These are phyloP conservation scores for Geotrichum restrictum DNA, from an alignment of 1,139 yeast species.

Conservation along the genomic window DNA sequence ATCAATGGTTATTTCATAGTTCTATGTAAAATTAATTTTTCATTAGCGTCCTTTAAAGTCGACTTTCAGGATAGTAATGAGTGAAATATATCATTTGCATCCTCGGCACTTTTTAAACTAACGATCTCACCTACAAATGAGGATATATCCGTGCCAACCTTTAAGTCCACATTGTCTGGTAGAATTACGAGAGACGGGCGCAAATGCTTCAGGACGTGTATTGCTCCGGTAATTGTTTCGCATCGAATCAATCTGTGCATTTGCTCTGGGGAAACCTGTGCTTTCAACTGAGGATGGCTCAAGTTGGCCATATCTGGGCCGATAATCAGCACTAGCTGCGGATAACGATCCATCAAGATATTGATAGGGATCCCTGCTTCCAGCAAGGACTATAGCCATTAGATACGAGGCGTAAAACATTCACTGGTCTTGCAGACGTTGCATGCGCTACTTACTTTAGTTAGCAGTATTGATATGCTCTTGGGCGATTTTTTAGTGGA, in stretches of 20 bases:
- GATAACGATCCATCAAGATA: conserved; percentile 25
- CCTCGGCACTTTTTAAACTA: conserved; percentile 23
- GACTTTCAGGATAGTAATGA: conserved; percentile 21
- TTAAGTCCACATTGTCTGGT: conserved; percentile 27
- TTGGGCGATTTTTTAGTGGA: conserved; percentile 1
- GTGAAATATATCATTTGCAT: conserved; percentile 18
- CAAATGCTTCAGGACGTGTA: conserved; percentile 35
- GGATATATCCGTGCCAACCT: conserved; percentile 24
- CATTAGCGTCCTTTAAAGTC: neutral
- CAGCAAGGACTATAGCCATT: conserved; percentile 19
- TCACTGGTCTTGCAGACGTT: too few species aligned
- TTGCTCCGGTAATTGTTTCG: conserved; percentile 34
- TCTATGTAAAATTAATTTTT: neutral
- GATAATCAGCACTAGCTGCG: conserved; percentile 31
- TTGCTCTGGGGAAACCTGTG: conserved; percentile 27
- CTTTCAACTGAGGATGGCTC: conserved; percentile 22
- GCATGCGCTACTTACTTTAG: conserved; percentile 22
- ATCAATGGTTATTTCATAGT: neutral
- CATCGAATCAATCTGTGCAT: conserved; percentile 33
- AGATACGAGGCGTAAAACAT: too few species aligned
- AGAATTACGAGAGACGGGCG: conserved; percentile 33
- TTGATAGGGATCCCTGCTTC: conserved; percentile 30
- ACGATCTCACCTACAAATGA: conserved; percentile 30
- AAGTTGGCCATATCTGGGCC: conserved; percentile 28
- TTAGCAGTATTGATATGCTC: conserved; percentile 26